Evolutionary conservation across 495 filamentous ascomycete genomes (phyloP), one percentile per base, ranked within the genome.

Genomic region (Mytilinidion resinicola): DNA sequence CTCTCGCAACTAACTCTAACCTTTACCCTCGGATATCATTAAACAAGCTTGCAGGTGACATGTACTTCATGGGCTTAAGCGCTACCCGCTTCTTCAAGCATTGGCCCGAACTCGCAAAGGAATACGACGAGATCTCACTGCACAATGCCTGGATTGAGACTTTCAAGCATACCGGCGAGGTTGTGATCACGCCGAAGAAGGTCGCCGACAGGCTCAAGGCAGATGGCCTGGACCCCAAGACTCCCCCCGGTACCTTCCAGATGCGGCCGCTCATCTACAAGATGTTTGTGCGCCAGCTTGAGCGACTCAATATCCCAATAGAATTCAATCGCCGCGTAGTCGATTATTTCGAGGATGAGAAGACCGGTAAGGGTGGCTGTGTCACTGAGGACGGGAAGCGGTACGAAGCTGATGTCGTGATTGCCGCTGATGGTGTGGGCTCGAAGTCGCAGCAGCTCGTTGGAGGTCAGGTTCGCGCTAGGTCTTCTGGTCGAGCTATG

Each of bases 351-450:
- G 84, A 87, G 72, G 59, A 62, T 35, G 55, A 62, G 69, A 67
- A 17, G 75, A 80, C 21, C 61, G 70, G 49, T 11, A 72, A 80
- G 59, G 80, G 79, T 7, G 82, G 82, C 21, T 80, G 35, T 53
- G 36, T 84, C 37, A 67, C 74, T 9, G 73, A 78, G 10, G 74
- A 74, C 38, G 80, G 77, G 14, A 75, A 82, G 67, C 68, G 74
- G 9, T 70, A 83, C 19, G 65, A 71, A 0, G 84, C 74, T 0
- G 78, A 86, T 59, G 73, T 85, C 4, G 80, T 86, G 0, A 69
- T 87, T 42, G 83, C 82, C 5, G 84, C 84, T 14, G 84, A 87
- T 62, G 84, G 84, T 0, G 80, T 86, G 4, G 72, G 83, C 10
- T 84, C 80, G 15, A 79, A 74, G 42, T 80, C 80, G n/a, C 69